Evolutionary conservation across 768 basidiomycete genomes (phyloP).

Genomic region (Hygrophoropsis aurantiaca): DNA sequence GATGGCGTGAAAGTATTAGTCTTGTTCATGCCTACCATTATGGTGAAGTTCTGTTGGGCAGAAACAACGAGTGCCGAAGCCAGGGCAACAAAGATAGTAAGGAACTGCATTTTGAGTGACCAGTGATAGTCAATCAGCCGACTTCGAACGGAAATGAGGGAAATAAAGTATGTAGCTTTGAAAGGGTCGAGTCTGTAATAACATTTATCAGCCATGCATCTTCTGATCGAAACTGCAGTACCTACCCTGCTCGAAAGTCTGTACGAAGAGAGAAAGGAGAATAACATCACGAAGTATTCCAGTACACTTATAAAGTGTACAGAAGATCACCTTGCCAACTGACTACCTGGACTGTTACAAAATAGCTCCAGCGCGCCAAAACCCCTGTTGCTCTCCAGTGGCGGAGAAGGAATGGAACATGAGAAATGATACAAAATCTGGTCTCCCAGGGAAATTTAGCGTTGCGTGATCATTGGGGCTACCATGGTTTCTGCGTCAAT

Average conservation of each 20-base stretch:
- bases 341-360: too few species aligned
- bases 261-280: not conserved
- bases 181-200: constrained; percentile 20
- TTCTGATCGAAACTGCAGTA: constrained; percentile 37
- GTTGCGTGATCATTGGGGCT: too few species aligned
- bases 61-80: constrained; percentile 41
- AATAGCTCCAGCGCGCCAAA: too few species aligned
- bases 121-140: constrained; percentile 3
- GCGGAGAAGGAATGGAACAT: too few species aligned
- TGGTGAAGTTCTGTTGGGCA: constrained; percentile 17
- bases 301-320: too few species aligned
- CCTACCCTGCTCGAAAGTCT: constrained; percentile 20
- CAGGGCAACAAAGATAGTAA: constrained; percentile 34
- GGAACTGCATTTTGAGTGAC: constrained; percentile 54
- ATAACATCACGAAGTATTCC: too few species aligned
- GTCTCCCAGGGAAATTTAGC: too few species aligned
- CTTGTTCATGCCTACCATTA: constrained; percentile 22
- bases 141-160: not conserved
- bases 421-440: too few species aligned
- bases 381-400: too few species aligned
- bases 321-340: too few species aligned
- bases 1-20: constrained; percentile 28
- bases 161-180: constrained; percentile 6
- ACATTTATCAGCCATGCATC: too few species aligned
- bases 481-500: not conserved